These are phyloP conservation scores for Monilinia polystroma DNA, from an alignment of 2,329 filamentous ascomycete species.

Conservation along the genomic window DNA sequence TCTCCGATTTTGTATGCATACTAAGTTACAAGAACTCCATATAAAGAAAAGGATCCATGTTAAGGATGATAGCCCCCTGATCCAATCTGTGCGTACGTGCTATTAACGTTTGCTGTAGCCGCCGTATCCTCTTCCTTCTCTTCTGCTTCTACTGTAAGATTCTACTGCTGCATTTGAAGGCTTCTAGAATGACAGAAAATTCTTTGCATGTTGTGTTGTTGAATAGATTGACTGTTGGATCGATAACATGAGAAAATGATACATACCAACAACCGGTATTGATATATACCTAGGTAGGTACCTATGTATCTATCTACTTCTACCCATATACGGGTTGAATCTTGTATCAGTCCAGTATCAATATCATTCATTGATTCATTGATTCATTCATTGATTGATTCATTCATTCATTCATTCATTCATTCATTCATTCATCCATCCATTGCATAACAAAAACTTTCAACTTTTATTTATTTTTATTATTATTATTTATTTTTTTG, in stretches of 20 bases:
- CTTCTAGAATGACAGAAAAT: constrained; percentile 10
- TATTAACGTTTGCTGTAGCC: constrained; percentile 5
- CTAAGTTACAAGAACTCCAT: not conserved
- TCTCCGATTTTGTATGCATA: not conserved
- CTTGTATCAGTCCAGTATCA: no score
- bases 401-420: no score
- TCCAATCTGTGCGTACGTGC: not conserved
- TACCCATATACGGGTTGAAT: no score
- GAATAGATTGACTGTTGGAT: not conserved
- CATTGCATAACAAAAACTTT: no score
- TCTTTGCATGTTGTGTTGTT: not conserved
- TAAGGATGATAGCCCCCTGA: not conserved
- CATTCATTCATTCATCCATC: no score
- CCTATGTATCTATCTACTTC: no score
- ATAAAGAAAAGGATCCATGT: not conserved
- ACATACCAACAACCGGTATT: not conserved
- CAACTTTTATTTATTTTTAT: not conserved
- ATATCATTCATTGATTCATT: no score
- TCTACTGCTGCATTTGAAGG: not conserved
- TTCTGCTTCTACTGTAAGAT: not conserved
- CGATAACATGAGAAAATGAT: not conserved
- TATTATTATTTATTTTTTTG: no score
- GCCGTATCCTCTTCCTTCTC: constrained; percentile 10
- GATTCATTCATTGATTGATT: no score
- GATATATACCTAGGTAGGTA: not conserved